phyloP scores from a whole-genome alignment of 345 rosid genomes.

The Salix dunnii region DNA sequence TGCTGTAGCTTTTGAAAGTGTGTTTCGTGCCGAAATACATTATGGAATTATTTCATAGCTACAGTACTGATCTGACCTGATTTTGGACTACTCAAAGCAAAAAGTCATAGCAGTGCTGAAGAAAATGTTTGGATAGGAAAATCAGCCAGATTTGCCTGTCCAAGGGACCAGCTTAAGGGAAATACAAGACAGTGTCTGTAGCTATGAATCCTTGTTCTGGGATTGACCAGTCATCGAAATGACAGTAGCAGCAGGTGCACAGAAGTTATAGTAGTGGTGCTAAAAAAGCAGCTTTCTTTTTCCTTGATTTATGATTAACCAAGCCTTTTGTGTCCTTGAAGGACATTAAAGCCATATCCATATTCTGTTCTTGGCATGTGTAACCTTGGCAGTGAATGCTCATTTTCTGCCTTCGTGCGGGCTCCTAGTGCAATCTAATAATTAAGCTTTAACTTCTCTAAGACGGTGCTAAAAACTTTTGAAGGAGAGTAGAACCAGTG shows the following conservation, averaged over 20 bases:
- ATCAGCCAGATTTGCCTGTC: not conserved
- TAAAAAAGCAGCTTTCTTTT: slow-evolving; percentile 21
- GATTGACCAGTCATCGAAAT: not conserved
- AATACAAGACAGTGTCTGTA: not conserved
- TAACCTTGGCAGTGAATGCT: not conserved
- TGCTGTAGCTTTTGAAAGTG: no score
- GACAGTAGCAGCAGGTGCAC: slow-evolving; percentile 12
- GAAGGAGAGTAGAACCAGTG: not conserved
- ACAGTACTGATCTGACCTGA: slow-evolving; percentile 5
- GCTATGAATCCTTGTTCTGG: not conserved
- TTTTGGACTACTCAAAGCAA: not conserved
- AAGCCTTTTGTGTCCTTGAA: slow-evolving; percentile 23
- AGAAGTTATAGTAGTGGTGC: slow-evolving; percentile 1
- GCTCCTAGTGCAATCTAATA: slow-evolving; percentile 5
- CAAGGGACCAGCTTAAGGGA: not conserved
- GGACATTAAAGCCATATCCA: slow-evolving; percentile 8
- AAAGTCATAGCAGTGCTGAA: not conserved
- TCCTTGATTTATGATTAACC: slow-evolving; percentile 11
- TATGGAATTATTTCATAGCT: slow-evolving; percentile 17
- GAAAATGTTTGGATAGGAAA: not conserved
- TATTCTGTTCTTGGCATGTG: slow-evolving; percentile 17
- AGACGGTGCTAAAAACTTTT: slow-evolving; percentile 1
- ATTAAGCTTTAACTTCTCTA: slow-evolving; percentile 10
- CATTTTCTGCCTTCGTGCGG: not conserved
- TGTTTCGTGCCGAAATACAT: no score